Conservation (phyloP, 2,329 filamentous ascomycete species). For the Sphaerulina populicola region DNA sequence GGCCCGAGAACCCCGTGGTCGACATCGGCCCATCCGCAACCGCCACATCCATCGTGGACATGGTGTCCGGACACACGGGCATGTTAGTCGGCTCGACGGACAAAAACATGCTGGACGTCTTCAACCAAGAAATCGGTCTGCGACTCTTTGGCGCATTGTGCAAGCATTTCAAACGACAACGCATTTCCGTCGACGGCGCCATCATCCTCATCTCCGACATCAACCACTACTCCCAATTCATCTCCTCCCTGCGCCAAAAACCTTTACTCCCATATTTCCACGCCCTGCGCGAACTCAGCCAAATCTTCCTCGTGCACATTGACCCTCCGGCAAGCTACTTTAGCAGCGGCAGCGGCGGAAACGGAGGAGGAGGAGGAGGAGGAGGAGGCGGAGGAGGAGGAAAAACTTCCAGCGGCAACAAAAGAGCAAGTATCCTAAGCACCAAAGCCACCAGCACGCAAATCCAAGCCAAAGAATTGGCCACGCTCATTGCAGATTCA, state of each 20-base stretch:
- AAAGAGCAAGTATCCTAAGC: constrained; percentile 24
- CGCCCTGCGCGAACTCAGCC: constrained; percentile 80
- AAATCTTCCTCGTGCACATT: constrained; percentile 83
- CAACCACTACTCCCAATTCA: constrained; percentile 83
- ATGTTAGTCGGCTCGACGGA: constrained; percentile 94
- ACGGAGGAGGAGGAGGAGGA: neutral
- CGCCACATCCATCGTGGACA: constrained; percentile 69
- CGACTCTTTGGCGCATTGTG: constrained; percentile 85
- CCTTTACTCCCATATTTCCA: constrained; percentile 84
- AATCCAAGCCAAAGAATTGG: constrained; percentile 84
- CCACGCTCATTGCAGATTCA: constrained; percentile 83
- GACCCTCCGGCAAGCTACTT: constrained; percentile 29
- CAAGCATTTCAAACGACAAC: constrained; percentile 95
- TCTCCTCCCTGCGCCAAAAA: constrained; percentile 70
- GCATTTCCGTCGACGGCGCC: constrained; percentile 79
- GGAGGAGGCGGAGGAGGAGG: too few relatives aligned
- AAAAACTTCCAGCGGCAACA: constrained; percentile 12
- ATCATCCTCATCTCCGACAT: constrained; percentile 93
- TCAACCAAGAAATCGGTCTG: constrained; percentile 93
- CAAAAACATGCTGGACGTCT: constrained; percentile 96
- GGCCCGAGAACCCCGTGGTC: constrained; percentile 30
- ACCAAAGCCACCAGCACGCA: constrained; percentile 41
- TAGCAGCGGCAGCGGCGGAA: neutral
- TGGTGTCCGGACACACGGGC: constrained; percentile 78
- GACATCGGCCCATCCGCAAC: constrained; percentile 70